A percentile compares a stretch with the other conserved stretches of the same genome.
Conservation (phyloP, 2,329 filamentous ascomycete species). For the Ascochyta clinopodiicola region DNA sequence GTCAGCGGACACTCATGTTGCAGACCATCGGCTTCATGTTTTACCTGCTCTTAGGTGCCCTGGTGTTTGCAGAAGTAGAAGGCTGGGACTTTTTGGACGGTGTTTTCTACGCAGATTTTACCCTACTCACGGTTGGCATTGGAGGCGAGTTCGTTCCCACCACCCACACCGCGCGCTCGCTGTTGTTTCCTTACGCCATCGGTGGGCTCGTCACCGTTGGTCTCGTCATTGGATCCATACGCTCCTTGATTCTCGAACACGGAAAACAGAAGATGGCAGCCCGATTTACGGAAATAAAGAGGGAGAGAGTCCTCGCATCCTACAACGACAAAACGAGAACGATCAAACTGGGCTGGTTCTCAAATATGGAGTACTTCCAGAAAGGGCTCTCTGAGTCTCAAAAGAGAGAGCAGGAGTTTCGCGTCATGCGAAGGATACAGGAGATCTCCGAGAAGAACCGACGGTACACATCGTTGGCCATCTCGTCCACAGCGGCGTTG, state of each 20-base stretch:
- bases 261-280: constrained; percentile 60
- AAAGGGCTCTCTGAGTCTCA: constrained; percentile 47
- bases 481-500: constrained; percentile 49
- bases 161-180: constrained; percentile 57
- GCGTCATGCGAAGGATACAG: constrained; percentile 52
- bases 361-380: constrained; percentile 51
- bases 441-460: constrained; percentile 44
- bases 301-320: constrained; percentile 51
- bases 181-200: constrained; percentile 63
- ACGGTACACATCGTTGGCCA: constrained; percentile 50
- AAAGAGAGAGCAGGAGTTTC: constrained; percentile 57
- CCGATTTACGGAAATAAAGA: constrained; percentile 57
- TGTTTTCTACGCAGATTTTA: constrained; percentile 64
- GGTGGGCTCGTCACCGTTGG: constrained; percentile 62
- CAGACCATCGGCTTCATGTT: constrained; percentile 59
- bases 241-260: constrained; percentile 58
- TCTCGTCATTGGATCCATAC: constrained; percentile 62
- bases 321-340: constrained; percentile 50
- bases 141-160: constrained; percentile 58
- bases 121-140: constrained; percentile 62
- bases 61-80: constrained; percentile 58
- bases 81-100: constrained; percentile 61
- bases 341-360: constrained; percentile 52
- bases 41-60: constrained; percentile 57
- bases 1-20: constrained; percentile 63